phyloP scores from a whole-genome alignment of 306 rosid species.

The Inga laurina region DNA sequence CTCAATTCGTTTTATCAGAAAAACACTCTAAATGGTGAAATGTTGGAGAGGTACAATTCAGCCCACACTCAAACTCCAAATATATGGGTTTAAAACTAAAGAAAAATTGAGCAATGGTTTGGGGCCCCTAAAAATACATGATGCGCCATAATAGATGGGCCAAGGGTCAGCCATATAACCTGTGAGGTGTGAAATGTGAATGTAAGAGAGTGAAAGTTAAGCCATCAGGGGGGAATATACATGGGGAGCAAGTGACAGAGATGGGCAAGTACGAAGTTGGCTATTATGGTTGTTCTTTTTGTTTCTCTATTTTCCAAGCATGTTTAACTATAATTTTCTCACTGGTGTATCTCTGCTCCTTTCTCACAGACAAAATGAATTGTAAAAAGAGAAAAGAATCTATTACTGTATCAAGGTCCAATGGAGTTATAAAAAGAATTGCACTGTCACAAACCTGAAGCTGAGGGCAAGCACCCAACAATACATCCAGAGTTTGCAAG shows the following conservation, averaged over 20 bases:
- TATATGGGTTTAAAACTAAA: neutral
- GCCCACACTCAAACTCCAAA: conserved; percentile 20
- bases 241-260: neutral
- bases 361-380: neutral
- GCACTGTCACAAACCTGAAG: conserved; percentile 74
- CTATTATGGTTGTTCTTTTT: neutral
- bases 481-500: conserved; percentile 89
- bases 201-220: neutral
- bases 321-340: conserved; percentile 21
- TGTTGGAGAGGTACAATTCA: conserved; percentile 30
- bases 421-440: conserved; percentile 8
- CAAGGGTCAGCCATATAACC: neutral
- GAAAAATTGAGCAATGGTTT: conserved; percentile 19
- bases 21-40: conserved; percentile 2
- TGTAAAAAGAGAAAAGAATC: neutral
- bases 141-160: neutral
- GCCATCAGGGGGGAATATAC: neutral
- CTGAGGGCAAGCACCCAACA: conserved; percentile 95
- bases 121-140: neutral
- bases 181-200: neutral
- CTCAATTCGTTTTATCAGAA: conserved; percentile 5
- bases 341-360: conserved; percentile 2
- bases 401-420: conserved; percentile 5
- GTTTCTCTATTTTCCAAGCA: conserved; percentile 3
- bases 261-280: neutral